Percentiles rank a stretch among this genome's conserved stretches.
Conservation (phyloP, 768 basidiomycete species). For the Hygrophorus russula region DNA sequence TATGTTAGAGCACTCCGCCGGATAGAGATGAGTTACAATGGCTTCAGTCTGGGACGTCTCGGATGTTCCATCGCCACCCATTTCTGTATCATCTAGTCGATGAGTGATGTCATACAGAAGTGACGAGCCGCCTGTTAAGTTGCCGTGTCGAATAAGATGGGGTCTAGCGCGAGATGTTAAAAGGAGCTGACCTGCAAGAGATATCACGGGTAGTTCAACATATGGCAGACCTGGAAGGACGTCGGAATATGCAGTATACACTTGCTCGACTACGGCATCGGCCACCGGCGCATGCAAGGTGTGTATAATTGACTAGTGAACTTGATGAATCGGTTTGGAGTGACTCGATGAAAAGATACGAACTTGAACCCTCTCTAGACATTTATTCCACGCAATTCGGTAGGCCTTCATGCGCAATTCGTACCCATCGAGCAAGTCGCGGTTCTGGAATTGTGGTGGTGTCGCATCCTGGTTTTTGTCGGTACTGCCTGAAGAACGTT, state of each 20-base stretch:
- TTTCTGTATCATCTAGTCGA: slow-evolving; percentile 20
- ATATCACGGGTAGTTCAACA: slow-evolving; percentile 48
- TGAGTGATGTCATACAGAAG: slow-evolving; percentile 34
- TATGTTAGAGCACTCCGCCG: slow-evolving; percentile 45
- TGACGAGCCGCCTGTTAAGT: slow-evolving; percentile 34
- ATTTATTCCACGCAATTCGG: slow-evolving; percentile 45
- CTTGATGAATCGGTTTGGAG: slow-evolving; percentile 3
- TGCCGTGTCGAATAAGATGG: slow-evolving; percentile 8
- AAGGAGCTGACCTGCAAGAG: slow-evolving; percentile 36
- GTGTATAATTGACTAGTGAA: slow-evolving; percentile 30
- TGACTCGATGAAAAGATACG: slow-evolving; percentile 5
- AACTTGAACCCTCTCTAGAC: slow-evolving; percentile 46
- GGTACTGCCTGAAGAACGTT: background rate
- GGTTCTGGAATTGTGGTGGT: slow-evolving; percentile 3
- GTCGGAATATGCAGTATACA: slow-evolving; percentile 32
- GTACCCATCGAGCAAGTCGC: slow-evolving; percentile 9
- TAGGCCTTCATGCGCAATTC: slow-evolving; percentile 40
- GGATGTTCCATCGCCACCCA: slow-evolving; percentile 6
- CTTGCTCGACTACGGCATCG: slow-evolving; percentile 28
- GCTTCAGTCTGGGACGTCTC: slow-evolving; percentile 2
- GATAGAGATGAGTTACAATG: slow-evolving; percentile 39
- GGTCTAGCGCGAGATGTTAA: background rate
- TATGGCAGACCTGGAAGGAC: slow-evolving; percentile 46
- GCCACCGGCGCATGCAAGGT: slow-evolving; percentile 39
- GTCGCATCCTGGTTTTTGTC: background rate